Evolutionary conservation across 768 basidiomycete species (phyloP).

Genomic region (Glaciozyma antarctica): DNA sequence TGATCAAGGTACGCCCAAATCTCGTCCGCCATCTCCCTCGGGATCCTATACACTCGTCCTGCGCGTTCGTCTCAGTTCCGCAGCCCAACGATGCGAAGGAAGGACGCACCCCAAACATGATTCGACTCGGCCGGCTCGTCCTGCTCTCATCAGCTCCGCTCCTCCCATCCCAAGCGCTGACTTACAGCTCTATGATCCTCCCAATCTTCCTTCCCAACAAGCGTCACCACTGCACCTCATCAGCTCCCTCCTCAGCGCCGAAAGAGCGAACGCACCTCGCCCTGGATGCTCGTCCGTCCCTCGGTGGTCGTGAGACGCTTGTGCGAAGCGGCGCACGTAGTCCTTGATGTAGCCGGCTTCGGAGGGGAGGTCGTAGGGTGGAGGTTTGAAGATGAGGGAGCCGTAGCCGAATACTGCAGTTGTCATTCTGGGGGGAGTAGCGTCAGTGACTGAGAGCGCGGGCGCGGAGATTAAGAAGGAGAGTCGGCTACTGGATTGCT

Average conservation of each 20-base stretch:
- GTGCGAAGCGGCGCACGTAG: slow-evolving; percentile 80
- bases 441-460: too few relatives aligned
- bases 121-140: slow-evolving; percentile 46
- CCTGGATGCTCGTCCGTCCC: slow-evolving; percentile 62
- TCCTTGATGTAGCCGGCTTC: slow-evolving; percentile 79
- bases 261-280: slow-evolving; percentile 14
- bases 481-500: too few relatives aligned
- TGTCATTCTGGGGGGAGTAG: not conserved
- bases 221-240: slow-evolving; percentile 56
- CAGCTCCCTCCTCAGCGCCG: not conserved
- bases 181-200: slow-evolving; percentile 40
- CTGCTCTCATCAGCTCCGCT: slow-evolving; percentile 38
- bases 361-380: slow-evolving; percentile 35
- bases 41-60: slow-evolving; percentile 83
- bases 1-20: slow-evolving; percentile 19
- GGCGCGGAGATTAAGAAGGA: too few relatives aligned
- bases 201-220: slow-evolving; percentile 84
- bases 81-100: not conserved
- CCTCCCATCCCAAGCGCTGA: not conserved
- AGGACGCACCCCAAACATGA: slow-evolving; percentile 64
- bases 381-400: slow-evolving; percentile 73
- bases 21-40: slow-evolving; percentile 47
- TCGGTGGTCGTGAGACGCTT: slow-evolving; percentile 84
- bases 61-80: not conserved
- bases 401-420: slow-evolving; percentile 88